Base-by-base conservation (phyloP, 257 asterid genomes). In the Salvia miltiorrhiza region DNA sequence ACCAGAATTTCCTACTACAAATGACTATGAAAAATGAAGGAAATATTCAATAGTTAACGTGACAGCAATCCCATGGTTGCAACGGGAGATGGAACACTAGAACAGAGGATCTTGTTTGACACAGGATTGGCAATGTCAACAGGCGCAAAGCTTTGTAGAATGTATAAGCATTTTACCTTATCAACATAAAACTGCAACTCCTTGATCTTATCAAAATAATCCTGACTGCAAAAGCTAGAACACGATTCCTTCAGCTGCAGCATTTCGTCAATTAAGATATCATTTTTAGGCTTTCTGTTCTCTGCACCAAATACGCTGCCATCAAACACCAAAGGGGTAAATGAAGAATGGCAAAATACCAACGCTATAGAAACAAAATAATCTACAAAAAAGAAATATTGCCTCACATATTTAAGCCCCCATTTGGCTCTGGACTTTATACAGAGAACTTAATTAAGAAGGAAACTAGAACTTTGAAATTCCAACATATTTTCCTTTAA, bases 151-250 rank as follows among this genome's bases (percentile, higher is more conserved):
- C 55, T 3, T 35, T 4, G 67, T 56, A 26, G 50, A 28, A 67
- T 55, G 9, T 48, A 14, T 20, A 24, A 9, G 44, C 57, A 52
- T 16, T 32, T 69, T 80, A 80, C 84, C 82, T 2, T 76, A 44
- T 80, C 81, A 30, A 80, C 48, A 47, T 62, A 73, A 26, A 14
- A 48, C 17, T 72, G 75, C 55, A 80, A 41, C 69, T 80, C 65
- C 50, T 76, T 56, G 44, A 80, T 73, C 70, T 69, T 73, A 59
- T 80, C 82, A 40, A 30, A 39, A 37, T 73, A 72, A 28, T 73
- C 81, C 74, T 54, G 73, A 63, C 55, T 58, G 11, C 19, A 61
- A 67, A 52, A 70, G 59, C 75, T 53, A 28, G 52, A 70, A 49
- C 32, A 40, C 13, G 69, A 60, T 39, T 67, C 65, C 60, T 69